These are phyloP conservation scores for Xylaria acuta DNA, from an alignment of 495 filamentous ascomycete genomes.

Conservation along the genomic window DNA sequence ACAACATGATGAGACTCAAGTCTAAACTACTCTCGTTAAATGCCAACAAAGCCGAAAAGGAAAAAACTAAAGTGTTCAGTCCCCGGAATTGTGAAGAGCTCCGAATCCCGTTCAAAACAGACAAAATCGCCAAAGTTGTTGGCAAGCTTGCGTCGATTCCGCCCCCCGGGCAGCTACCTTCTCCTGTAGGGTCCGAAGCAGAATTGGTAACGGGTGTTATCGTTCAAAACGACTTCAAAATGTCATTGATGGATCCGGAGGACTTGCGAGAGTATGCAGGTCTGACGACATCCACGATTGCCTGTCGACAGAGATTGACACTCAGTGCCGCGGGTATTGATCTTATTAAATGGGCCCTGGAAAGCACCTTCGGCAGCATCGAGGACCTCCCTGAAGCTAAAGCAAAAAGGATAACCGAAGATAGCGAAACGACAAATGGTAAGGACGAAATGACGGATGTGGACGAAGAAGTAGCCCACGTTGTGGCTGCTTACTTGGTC, in stretches of 20 bases:
- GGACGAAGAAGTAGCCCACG: slow-evolving; percentile 63
- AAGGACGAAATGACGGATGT: slow-evolving; percentile 56
- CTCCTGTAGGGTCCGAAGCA: slow-evolving; percentile 39
- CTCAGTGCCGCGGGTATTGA: slow-evolving; percentile 88
- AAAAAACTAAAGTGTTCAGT: slow-evolving; percentile 87
- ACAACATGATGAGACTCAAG: slow-evolving; percentile 97
- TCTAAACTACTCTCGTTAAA: slow-evolving; percentile 93
- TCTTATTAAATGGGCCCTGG: slow-evolving; percentile 90
- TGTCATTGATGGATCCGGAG: slow-evolving; percentile 94
- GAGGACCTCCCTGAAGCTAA: slow-evolving; percentile 66
- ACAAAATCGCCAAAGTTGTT: slow-evolving; percentile 95
- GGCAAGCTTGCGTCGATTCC: slow-evolving; percentile 86
- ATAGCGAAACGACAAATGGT: slow-evolving; percentile 41
- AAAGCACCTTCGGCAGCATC: slow-evolving; percentile 88
- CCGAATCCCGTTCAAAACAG: slow-evolving; percentile 93
- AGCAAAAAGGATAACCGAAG: slow-evolving; percentile 36
- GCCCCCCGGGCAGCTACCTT: slow-evolving; percentile 56
- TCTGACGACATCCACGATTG: slow-evolving; percentile 88
- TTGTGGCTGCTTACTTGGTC: slow-evolving; percentile 71
- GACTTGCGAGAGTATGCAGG: slow-evolving; percentile 96
- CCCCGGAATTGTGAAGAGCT: slow-evolving; percentile 95
- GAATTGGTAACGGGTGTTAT: slow-evolving; percentile 84
- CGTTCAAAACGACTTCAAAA: slow-evolving; percentile 95
- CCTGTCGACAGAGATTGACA: slow-evolving; percentile 85
- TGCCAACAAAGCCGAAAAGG: slow-evolving; percentile 72